phyloP scores from a whole-genome alignment of 1,139 yeast species.

The Taphrina pruni region DNA sequence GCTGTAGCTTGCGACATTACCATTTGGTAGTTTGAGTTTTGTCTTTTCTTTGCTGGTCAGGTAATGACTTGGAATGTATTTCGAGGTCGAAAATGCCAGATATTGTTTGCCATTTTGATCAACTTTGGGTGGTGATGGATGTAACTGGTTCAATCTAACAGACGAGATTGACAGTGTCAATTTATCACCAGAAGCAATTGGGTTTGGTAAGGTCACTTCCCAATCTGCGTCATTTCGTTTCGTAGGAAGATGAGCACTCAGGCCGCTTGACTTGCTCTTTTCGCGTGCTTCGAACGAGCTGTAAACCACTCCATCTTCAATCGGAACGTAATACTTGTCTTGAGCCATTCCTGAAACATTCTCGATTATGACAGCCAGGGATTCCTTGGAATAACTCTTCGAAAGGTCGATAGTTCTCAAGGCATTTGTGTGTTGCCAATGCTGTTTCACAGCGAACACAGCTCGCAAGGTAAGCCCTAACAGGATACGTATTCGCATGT shows the following conservation, averaged over 20 bases:
- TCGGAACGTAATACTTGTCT: slow-evolving; percentile 58
- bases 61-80: slow-evolving; percentile 69
- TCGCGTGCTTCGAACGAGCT: slow-evolving; percentile 30
- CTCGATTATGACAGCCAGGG: slow-evolving; percentile 61
- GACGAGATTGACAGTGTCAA: slow-evolving; percentile 59
- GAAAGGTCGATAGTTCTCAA: slow-evolving; percentile 62
- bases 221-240: slow-evolving; percentile 53
- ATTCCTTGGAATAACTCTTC: slow-evolving; percentile 71
- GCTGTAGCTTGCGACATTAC: slow-evolving; percentile 45
- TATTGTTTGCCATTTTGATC: slow-evolving; percentile 68
- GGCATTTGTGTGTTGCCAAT: slow-evolving; percentile 49
- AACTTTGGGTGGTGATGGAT: slow-evolving; percentile 70
- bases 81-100: slow-evolving; percentile 62
- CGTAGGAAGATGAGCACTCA: not conserved
- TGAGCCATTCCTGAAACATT: slow-evolving; percentile 66
- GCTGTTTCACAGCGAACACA: slow-evolving; percentile 14
- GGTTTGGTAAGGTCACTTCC: slow-evolving; percentile 63
- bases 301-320: slow-evolving; percentile 5
- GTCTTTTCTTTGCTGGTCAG: slow-evolving; percentile 61
- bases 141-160: slow-evolving; percentile 59
- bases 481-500: slow-evolving; percentile 2
- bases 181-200: slow-evolving; percentile 65
- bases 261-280: slow-evolving; percentile 11
- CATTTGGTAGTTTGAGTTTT: slow-evolving; percentile 47
- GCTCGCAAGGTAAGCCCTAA: not conserved